Percentiles rank a stretch among this genome's conserved stretches.
These are phyloP conservation scores for Trichophyton simii DNA, from an alignment of 2,329 filamentous ascomycete species.

Conservation along the genomic window DNA sequence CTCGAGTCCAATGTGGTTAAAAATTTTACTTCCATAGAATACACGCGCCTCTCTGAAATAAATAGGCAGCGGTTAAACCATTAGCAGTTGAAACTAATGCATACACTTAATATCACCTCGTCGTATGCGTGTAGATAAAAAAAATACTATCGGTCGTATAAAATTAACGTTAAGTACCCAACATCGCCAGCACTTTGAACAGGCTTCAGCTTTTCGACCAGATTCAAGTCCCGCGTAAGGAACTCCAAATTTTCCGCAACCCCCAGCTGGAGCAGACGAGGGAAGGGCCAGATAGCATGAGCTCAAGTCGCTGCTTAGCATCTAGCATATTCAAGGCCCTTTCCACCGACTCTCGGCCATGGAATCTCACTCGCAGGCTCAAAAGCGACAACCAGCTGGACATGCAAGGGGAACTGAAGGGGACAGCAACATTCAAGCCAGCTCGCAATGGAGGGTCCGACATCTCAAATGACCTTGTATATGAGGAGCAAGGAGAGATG, in stretches of 20 bases:
- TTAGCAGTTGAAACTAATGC: constrained; percentile 1
- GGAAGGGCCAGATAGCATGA: not conserved
- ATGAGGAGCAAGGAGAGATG: constrained; percentile 33
- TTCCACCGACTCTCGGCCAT: constrained; percentile 18
- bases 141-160: no score
- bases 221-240: no score
- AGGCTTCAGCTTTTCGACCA: no score
- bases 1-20: not conserved
- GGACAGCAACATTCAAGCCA: constrained; percentile 28
- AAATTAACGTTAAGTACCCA: no score
- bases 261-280: not conserved
- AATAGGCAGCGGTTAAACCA: not conserved
- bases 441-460: constrained; percentile 8
- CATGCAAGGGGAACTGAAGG: constrained; percentile 30
- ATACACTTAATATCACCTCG: not conserved
- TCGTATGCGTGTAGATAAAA: no score
- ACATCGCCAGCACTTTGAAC: no score
- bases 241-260: not conserved
- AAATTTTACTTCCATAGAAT: not conserved
- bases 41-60: not conserved
- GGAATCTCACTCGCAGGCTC: constrained; percentile 28
- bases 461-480: constrained; percentile 21
- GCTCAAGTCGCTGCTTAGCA: constrained; percentile 5
- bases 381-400: constrained; percentile 31
- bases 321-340: constrained; percentile 22